Percentiles rank a stretch among this genome's conserved stretches.
Evolutionary conservation across 495 filamentous ascomycete genomes (phyloP).

Genomic region (Daldinia decipiens): DNA sequence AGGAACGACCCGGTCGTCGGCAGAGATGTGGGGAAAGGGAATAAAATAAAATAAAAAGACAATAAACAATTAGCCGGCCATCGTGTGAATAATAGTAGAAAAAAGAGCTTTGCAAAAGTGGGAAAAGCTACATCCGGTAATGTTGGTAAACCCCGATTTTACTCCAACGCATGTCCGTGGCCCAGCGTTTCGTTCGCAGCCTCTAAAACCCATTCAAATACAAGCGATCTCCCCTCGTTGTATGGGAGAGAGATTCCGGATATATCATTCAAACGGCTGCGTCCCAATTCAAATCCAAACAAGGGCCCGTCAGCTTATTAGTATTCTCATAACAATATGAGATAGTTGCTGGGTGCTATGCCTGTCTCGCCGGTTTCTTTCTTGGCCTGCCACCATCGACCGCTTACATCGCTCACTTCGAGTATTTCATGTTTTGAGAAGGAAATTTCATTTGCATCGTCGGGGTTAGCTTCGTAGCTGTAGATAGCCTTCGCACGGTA

Average conservation of each 20-base stretch:
- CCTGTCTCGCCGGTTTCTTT: constrained; percentile 95
- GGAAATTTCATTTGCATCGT: constrained; percentile 97
- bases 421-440: constrained; percentile 97
- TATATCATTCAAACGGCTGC: constrained; percentile 14
- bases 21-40: constrained; percentile 37
- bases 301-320: constrained; percentile 4
- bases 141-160: constrained; percentile 43
- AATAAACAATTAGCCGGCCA: constrained; percentile 46
- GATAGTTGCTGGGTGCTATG: constrained; percentile 97
- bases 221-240: constrained; percentile 25
- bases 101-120: constrained; percentile 48
- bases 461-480: constrained; percentile 96
- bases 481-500: constrained; percentile 98
- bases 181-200: constrained; percentile 37
- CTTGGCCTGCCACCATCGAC: constrained; percentile 98
- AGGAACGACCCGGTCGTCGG: not conserved
- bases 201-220: constrained; percentile 47
- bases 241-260: constrained; percentile 7
- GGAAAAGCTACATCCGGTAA: constrained; percentile 39
- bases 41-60: constrained; percentile 26
- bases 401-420: constrained; percentile 96
- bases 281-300: constrained; percentile 15
- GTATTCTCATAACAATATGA: constrained; percentile 84
- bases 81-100: constrained; percentile 42
- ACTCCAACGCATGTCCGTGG: constrained; percentile 48